These are phyloP conservation scores for Colletotrichum liriopes DNA, from an alignment of 2,329 filamentous ascomycete genomes.

Conservation along the genomic window DNA sequence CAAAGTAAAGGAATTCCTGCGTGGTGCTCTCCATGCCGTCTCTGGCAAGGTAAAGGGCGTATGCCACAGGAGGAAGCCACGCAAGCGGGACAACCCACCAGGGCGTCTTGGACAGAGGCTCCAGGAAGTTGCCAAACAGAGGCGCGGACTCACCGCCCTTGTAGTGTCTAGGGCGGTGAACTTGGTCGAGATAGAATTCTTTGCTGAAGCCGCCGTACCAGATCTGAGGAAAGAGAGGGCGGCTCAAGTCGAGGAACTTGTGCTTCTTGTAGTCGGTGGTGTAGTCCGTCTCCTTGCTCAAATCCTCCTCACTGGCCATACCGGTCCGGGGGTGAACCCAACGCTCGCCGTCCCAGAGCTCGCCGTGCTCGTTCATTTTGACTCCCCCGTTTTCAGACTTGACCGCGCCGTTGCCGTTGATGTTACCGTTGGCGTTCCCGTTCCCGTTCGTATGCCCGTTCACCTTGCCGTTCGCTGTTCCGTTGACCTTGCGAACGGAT, in stretches of 20 bases:
- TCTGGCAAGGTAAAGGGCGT: conserved; percentile 78
- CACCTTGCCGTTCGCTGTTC: conserved; percentile 54
- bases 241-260: conserved; percentile 93
- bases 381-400: conserved; percentile 52
- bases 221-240: conserved; percentile 88
- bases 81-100: conserved; percentile 91
- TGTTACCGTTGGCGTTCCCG: conserved; percentile 49
- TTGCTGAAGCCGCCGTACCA: conserved; percentile 92
- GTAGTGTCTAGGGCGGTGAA: conserved; percentile 96
- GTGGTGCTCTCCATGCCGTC: conserved; percentile 69
- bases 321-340: conserved; percentile 78
- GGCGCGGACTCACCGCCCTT: conserved; percentile 93
- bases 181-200: conserved; percentile 96
- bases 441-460: conserved; percentile 48
- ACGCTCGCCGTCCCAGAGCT: conserved; percentile 42
- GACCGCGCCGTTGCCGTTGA: conserved; percentile 56
- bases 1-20: conserved; percentile 73
- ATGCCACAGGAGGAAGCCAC: conserved; percentile 87
- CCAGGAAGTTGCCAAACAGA: conserved; percentile 97
- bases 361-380: conserved; percentile 47
- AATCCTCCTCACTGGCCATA: conserved; percentile 90
- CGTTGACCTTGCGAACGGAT: conserved; percentile 49
- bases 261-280: conserved; percentile 85
- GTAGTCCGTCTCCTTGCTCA: conserved; percentile 88
- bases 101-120: conserved; percentile 93